A percentile compares a stretch with the other conserved stretches of the same genome.
These are phyloP conservation scores for Talaromyces sp. DNA, from an alignment of 2,329 filamentous ascomycete species.

Conservation along the genomic window DNA sequence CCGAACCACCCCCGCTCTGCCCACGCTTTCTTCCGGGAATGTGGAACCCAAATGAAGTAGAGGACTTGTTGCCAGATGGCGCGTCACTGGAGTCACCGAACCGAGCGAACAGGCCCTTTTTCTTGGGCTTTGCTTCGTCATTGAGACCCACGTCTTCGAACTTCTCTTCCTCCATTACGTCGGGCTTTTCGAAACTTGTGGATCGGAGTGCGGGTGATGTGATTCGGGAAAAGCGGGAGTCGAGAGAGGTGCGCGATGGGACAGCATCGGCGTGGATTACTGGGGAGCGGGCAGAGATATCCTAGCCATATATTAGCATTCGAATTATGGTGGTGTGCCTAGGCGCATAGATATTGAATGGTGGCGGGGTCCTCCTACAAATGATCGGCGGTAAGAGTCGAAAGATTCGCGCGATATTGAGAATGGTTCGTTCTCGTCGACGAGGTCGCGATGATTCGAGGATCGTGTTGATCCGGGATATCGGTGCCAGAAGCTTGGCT, in stretches of 20 bases:
- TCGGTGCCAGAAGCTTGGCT: conserved; percentile 74
- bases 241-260: conserved; percentile 75
- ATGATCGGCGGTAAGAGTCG: conserved; percentile 92
- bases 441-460: conserved; percentile 63
- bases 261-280: conserved; percentile 62
- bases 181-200: conserved; percentile 61
- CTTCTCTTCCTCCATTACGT: conserved; percentile 71
- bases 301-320: conserved; percentile 54
- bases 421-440: conserved; percentile 87
- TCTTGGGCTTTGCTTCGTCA: conserved; percentile 74
- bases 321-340: too few species aligned
- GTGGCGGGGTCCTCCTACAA: conserved; percentile 68
- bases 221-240: conserved; percentile 69
- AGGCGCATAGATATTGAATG: conserved; percentile 3
- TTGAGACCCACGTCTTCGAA: conserved; percentile 91
- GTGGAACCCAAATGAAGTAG: conserved; percentile 62
- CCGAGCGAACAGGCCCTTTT: conserved; percentile 74
- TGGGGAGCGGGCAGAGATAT: conserved; percentile 86
- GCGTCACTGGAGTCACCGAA: conserved; percentile 65
- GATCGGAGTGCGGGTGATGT: conserved; percentile 64
- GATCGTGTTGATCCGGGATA: conserved; percentile 53
- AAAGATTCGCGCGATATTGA: conserved; percentile 96
- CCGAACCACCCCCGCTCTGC: conserved; percentile 69
- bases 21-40: conserved; percentile 72
- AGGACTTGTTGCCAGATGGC: conserved; percentile 46